Base-by-base conservation (phyloP, 495 filamentous ascomycete species). In the Achaetomiella virescens region DNA sequence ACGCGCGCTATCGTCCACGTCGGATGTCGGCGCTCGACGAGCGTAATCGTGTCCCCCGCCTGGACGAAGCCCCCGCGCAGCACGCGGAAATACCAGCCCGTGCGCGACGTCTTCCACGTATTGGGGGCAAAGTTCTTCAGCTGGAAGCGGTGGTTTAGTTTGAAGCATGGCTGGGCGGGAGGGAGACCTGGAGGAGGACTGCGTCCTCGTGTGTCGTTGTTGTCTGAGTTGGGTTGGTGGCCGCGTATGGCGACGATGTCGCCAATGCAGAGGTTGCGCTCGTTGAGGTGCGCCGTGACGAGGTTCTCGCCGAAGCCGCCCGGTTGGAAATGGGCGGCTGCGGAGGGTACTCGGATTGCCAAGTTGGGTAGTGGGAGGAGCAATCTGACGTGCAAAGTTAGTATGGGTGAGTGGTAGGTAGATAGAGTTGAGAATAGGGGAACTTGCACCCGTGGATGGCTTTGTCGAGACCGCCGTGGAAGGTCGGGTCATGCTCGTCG, bases 281-380 rank as follows among this genome's bases (percentile, higher is more conserved):
- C 81, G 57, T 81, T 81, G 68, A 82, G 67, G 38, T 57, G 67
- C 22, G 63, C 57, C 10, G 66, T 69, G 18, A 81, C 76, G 1
- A 84, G 66, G 56, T 84, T 84, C 65, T 84, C 81, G 20, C 81
- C 81, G 58, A 83, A 83, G 2, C 70, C 78, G 29, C 81, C 81
- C 1, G 72, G 68, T 11, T 65, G 43, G 55, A 84, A 4, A 31
- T 5, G 83, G 12, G 59, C 61, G 0, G 68, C 41, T 2, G 72
- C 69, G 3, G 71, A 11, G 77, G 74, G 52, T 72, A 74, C 33
- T 80, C 75, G 2, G 61, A 29, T 10, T 61, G 61, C 77, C 80
- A 82, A 9, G 43, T n/a, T 0, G 66, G 40, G 63, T 84, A 84
- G 63, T 82, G 80, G 1, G 72, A 61, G 15, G 71, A 74, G 66